A percentile compares a stretch with the other conserved stretches of the same genome.
Evolutionary conservation across 208 protist genomes (phyloP).

Genomic region (Crithidia acanthocephali): DNA sequence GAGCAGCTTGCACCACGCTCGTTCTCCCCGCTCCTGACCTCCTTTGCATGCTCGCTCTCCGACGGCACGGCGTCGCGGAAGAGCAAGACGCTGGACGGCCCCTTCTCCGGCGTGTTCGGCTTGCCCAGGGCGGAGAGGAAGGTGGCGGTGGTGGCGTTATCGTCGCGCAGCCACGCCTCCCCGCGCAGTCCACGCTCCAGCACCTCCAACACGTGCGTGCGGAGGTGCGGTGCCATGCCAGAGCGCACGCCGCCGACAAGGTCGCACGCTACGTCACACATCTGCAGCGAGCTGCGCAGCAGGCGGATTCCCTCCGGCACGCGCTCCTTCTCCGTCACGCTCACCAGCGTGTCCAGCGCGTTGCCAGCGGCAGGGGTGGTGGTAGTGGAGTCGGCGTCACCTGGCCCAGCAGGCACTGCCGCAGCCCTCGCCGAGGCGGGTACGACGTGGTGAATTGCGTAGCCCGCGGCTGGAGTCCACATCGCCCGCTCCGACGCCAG

Average conservation of each 20-base stretch:
- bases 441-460: conserved; percentile 50
- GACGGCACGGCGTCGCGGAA: conserved; percentile 2
- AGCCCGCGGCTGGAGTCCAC: conserved; percentile 36
- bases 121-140: conserved; percentile 25
- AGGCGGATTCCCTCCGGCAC: conserved; percentile 42
- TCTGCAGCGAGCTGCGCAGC: conserved; percentile 48
- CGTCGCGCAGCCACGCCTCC: conserved; percentile 34
- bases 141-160: conserved; percentile 10
- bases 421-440: conserved; percentile 9
- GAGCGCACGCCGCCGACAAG: conserved; percentile 59
- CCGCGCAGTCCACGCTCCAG: conserved; percentile 54
- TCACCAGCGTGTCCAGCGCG: conserved; percentile 24
- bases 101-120: conserved; percentile 25
- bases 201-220: conserved; percentile 42
- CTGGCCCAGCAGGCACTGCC: not conserved
- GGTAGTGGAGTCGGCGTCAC: not conserved
- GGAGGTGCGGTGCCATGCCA: conserved; percentile 53
- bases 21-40: not conserved
- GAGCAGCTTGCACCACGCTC: not conserved
- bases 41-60: not conserved
- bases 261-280: conserved; percentile 52
- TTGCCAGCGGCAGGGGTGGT: not conserved
- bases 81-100: conserved; percentile 29
- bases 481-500: conserved; percentile 46
- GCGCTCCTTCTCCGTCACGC: conserved; percentile 35